These are phyloP conservation scores for Lentinula sp. DNA, from an alignment of 768 basidiomycete species.

Conservation along the genomic window DNA sequence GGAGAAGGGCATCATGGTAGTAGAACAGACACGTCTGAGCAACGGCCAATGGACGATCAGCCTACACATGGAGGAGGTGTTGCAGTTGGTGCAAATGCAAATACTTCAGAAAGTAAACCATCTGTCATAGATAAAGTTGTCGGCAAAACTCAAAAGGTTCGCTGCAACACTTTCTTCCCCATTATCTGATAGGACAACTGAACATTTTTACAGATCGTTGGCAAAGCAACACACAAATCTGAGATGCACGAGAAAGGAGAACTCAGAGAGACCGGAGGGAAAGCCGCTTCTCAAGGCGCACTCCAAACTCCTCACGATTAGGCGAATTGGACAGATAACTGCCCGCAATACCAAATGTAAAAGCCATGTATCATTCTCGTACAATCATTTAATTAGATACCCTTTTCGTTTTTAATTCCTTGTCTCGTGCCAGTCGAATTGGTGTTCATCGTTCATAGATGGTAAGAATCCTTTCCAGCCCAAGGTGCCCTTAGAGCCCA, in stretches of 20 bases:
- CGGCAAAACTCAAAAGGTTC: constrained; percentile 54
- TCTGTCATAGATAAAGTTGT: constrained; percentile 45
- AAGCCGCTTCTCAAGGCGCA: constrained; percentile 33
- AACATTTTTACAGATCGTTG: constrained; percentile 30
- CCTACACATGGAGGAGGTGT: constrained; percentile 31
- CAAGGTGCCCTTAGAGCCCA: not conserved
- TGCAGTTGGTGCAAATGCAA: constrained; percentile 23
- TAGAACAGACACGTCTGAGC: constrained; percentile 20
- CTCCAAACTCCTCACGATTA: constrained; percentile 38
- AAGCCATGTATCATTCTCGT: too few species aligned
- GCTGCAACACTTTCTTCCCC: not conserved
- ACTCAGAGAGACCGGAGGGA: constrained; percentile 47
- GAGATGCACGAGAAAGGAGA: constrained; percentile 53
- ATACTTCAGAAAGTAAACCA: constrained; percentile 33
- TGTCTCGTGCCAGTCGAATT: too few species aligned
- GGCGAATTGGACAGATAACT: not conserved
- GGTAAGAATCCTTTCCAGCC: constrained; percentile 1
- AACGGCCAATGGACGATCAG: constrained; percentile 29
- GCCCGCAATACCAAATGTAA: too few species aligned
- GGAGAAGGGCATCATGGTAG: not conserved
- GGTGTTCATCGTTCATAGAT: not conserved
- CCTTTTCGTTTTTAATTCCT: too few species aligned
- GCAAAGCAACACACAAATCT: constrained; percentile 40
- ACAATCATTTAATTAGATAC: too few species aligned
- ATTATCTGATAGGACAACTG: not conserved